These are phyloP conservation scores for Yarrowia sp. DNA, from an alignment of 805 yeast genomes.

Conservation along the genomic window DNA sequence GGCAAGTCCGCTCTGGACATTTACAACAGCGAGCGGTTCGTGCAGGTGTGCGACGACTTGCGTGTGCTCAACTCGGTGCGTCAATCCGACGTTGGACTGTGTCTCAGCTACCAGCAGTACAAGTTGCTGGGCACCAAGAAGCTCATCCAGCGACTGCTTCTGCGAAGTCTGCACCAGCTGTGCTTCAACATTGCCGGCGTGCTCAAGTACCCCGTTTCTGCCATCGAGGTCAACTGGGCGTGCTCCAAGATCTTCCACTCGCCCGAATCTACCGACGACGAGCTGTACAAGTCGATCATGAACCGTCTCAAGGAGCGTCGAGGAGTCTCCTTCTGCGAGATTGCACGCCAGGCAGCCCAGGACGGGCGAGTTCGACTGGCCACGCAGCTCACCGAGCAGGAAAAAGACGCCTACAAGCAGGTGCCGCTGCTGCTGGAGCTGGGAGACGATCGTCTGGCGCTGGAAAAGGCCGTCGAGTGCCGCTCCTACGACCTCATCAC, in stretches of 20 bases:
- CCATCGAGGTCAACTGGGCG: slow-evolving; percentile 78
- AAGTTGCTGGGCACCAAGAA: slow-evolving; percentile 52
- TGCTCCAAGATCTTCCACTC: slow-evolving; percentile 61
- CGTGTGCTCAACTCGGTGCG: slow-evolving; percentile 71
- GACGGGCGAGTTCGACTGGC: slow-evolving; percentile 79
- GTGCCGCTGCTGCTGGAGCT: slow-evolving; percentile 63
- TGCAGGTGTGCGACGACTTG: slow-evolving; percentile 58
- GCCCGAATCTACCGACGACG: slow-evolving; percentile 54
- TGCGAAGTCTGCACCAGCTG: slow-evolving; percentile 58
- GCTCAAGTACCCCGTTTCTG: slow-evolving; percentile 47
- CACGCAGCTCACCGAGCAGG: slow-evolving; percentile 62
- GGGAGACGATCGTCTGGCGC: slow-evolving; percentile 69
- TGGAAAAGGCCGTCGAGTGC: slow-evolving; percentile 61
- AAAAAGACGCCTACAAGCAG: slow-evolving; percentile 59
- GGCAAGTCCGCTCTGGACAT: slow-evolving; percentile 66
- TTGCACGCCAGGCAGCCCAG: slow-evolving; percentile 65
- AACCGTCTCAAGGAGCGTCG: slow-evolving; percentile 45
- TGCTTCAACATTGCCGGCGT: slow-evolving; percentile 61
- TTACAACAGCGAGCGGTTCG: slow-evolving; percentile 59
- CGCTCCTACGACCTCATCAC: slow-evolving; percentile 60
- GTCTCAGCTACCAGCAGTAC: slow-evolving; percentile 60
- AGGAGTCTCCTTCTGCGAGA: slow-evolving; percentile 55
- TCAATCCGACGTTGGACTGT: slow-evolving; percentile 61
- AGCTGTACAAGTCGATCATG: slow-evolving; percentile 51
- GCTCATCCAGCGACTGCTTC: slow-evolving; percentile 56